phyloP scores from a whole-genome alignment of 495 filamentous ascomycete species.

The Aspergillus nanangensis region DNA sequence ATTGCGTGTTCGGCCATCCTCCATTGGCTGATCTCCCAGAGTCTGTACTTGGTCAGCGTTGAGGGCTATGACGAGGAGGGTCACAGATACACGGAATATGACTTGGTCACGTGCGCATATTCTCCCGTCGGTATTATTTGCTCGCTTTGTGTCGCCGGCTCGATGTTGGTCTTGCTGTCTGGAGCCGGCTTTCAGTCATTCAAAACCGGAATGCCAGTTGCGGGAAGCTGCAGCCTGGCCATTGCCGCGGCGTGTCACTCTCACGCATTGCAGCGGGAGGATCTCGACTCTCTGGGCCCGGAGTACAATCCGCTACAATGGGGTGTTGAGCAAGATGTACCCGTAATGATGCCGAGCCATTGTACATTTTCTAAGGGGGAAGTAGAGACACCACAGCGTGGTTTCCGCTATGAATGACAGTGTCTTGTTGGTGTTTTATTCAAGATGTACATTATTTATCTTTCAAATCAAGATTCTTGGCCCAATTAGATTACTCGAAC shows the following conservation, averaged over 20 bases:
- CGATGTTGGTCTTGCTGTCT: background rate
- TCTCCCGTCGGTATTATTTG: background rate
- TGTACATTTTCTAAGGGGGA: background rate
- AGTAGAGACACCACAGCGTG: background rate
- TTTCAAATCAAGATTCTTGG: too few relatives aligned
- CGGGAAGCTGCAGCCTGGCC: background rate
- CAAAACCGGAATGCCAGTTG: background rate
- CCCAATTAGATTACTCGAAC: too few relatives aligned
- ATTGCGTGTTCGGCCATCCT: constrained; percentile 9
- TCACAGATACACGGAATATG: background rate
- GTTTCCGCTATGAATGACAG: too few relatives aligned
- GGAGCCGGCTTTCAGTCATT: background rate
- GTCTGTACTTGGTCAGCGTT: constrained; percentile 20
- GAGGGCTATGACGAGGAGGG: background rate
- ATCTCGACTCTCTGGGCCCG: background rate
- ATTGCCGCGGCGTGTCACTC: background rate
- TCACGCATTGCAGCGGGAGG: background rate
- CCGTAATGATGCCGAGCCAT: background rate
- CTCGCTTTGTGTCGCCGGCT: background rate
- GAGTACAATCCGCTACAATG: background rate
- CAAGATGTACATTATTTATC: too few relatives aligned
- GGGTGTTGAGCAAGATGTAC: background rate
- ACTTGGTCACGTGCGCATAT: background rate
- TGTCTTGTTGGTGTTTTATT: too few relatives aligned
- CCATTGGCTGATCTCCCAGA: constrained; percentile 33